phyloP scores from a whole-genome alignment of 495 filamentous ascomycete genomes.

The Sordaria brevicollis region DNA sequence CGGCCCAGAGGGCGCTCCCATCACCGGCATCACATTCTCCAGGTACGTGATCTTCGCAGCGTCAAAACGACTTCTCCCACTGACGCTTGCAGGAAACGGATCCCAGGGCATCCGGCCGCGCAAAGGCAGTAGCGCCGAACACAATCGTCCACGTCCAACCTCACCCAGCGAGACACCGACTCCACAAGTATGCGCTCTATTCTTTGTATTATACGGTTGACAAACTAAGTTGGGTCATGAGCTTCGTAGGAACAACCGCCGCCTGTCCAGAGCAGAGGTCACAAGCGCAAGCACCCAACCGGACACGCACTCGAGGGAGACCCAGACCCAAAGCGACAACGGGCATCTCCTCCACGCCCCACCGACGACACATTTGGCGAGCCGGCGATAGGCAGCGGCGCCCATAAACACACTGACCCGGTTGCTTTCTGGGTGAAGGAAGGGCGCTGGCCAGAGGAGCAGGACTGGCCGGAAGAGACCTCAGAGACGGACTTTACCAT shows the following conservation, averaged over 20 bases:
- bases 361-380: neutral
- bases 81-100: constrained; percentile 11
- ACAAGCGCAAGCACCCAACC: constrained; percentile 10
- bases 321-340: constrained; percentile 4
- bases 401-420: neutral
- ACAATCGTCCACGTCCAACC: constrained; percentile 7
- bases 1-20: constrained; percentile 6
- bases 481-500: neutral
- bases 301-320: constrained; percentile 1
- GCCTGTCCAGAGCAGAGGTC: constrained; percentile 12
- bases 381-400: constrained; percentile 1
- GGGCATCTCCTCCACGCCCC: neutral
- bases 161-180: too few relatives aligned
- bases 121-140: constrained; percentile 10
- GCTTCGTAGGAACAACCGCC: constrained; percentile 5
- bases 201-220: constrained; percentile 7
- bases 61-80: constrained; percentile 11
- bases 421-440: constrained; percentile 6
- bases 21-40: constrained; percentile 9
- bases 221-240: constrained; percentile 5
- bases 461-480: constrained; percentile 6
- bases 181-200: constrained; percentile 4
- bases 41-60: constrained; percentile 12
- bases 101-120: constrained; percentile 5
- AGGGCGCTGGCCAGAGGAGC: constrained; percentile 6